Conservation (phyloP, 495 filamentous ascomycete genomes). For the Neurospora discreta region DNA sequence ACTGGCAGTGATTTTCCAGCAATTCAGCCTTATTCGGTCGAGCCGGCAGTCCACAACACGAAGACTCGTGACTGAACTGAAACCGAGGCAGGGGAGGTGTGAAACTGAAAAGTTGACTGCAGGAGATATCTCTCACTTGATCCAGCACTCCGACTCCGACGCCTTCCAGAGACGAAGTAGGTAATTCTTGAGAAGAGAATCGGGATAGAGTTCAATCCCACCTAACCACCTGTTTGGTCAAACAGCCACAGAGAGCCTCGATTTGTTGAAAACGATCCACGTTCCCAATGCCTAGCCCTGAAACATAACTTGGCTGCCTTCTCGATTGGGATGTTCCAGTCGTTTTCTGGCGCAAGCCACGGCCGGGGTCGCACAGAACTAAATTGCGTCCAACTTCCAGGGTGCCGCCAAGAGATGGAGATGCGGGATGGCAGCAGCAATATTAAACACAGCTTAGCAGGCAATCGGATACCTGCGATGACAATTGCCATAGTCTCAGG, state of each 20-base stretch:
- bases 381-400: background rate
- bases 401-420: background rate
- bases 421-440: background rate
- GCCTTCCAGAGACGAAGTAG: background rate
- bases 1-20: background rate
- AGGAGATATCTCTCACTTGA: background rate
- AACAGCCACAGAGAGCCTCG: background rate
- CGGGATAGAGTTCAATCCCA: background rate
- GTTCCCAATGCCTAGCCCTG: background rate
- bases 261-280: background rate
- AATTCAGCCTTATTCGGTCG: background rate
- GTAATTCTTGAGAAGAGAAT: background rate
- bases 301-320: background rate
- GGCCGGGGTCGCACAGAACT: background rate
- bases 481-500: background rate
- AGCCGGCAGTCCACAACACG: background rate
- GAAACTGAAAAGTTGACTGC: background rate
- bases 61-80: background rate
- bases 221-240: background rate
- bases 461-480: background rate
- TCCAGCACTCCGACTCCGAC: background rate
- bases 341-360: no score
- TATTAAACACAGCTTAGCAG: background rate
- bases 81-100: background rate
- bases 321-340: constrained; percentile 1